These are phyloP conservation scores for Stachybotrys chlorohalonatus DNA, from an alignment of 2,329 filamentous ascomycete species.

Conservation along the genomic window DNA sequence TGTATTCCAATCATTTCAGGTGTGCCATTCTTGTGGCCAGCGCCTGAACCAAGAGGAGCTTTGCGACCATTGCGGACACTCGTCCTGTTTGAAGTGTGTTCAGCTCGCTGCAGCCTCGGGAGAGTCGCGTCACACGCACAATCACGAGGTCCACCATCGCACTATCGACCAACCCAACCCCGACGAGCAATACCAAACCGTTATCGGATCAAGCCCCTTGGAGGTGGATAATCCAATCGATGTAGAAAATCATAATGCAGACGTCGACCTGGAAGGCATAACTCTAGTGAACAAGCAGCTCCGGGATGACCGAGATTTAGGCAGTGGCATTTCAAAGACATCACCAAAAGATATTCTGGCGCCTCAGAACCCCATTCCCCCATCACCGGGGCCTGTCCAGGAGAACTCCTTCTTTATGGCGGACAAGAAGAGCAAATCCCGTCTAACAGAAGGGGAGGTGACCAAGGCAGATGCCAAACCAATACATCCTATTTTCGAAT, in stretches of 20 bases:
- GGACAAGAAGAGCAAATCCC: conserved; percentile 14
- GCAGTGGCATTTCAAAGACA: not conserved
- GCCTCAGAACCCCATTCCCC: not conserved
- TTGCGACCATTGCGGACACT: conserved; percentile 42
- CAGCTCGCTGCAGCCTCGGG: not conserved
- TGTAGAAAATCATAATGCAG: no score
- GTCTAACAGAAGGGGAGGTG: conserved; percentile 11
- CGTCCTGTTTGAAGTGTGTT: conserved; percentile 37
- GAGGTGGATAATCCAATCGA: no score
- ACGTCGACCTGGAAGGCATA: no score
- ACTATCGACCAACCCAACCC: not conserved
- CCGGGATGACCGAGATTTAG: not conserved
- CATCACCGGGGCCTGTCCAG: conserved; percentile 10
- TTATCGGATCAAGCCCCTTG: not conserved
- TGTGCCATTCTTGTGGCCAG: conserved; percentile 42
- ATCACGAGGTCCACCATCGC: not conserved
- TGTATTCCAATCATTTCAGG: conserved; percentile 18
- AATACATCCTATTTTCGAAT: conserved; percentile 10
- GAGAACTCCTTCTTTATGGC: conserved; percentile 23
- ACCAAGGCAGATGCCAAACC: conserved; percentile 10
- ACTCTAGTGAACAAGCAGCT: no score
- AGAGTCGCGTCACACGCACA: not conserved
- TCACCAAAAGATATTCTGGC: no score
- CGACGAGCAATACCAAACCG: not conserved
- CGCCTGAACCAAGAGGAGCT: conserved; percentile 25